Percentiles rank a stretch among this genome's conserved stretches.
phyloP scores from a whole-genome alignment of 352 stramenopile genomes.

The Thalassiosira livingstoniorum region DNA sequence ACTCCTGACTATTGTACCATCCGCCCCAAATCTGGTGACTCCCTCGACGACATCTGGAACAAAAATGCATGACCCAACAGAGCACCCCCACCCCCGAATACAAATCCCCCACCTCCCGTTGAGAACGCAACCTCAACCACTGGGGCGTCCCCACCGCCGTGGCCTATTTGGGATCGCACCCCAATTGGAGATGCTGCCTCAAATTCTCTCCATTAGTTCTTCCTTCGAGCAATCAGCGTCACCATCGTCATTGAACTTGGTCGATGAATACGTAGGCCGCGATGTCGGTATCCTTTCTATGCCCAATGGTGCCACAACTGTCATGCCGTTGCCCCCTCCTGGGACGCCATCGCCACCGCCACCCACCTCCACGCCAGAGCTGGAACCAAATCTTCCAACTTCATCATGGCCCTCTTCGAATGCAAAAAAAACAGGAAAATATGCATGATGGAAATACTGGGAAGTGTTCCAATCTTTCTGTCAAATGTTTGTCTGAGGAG shows the following conservation, averaged over 20 bases:
- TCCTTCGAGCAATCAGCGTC: neutral
- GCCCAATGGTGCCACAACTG: slow-evolving; percentile 75
- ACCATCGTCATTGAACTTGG: neutral
- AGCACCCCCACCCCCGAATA: slow-evolving; percentile 20
- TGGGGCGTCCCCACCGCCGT: slow-evolving; percentile 77
- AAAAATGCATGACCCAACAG: slow-evolving; percentile 41
- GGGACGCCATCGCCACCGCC: slow-evolving; percentile 68
- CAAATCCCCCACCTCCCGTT: slow-evolving; percentile 51
- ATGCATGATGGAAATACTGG: too few relatives aligned
- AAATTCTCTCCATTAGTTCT: slow-evolving; percentile 5
- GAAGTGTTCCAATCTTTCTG: too few relatives aligned
- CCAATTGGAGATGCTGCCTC: slow-evolving; percentile 11
- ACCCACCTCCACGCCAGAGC: slow-evolving; percentile 72
- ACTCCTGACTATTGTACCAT: too few relatives aligned
- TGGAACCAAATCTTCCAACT: slow-evolving; percentile 50
- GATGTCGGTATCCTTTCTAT: slow-evolving; percentile 83
- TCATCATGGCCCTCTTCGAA: slow-evolving; percentile 83
- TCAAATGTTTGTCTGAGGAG: too few relatives aligned
- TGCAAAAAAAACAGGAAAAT: slow-evolving; percentile 80
- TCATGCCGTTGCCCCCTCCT: slow-evolving; percentile 70
- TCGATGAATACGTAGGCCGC: slow-evolving; percentile 63
- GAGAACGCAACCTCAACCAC: slow-evolving; percentile 79
- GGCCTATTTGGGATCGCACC: slow-evolving; percentile 73
- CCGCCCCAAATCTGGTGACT: too few relatives aligned
- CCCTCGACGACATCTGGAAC: slow-evolving; percentile 51